Base-by-base conservation (phyloP, 2,329 filamentous ascomycete species). In the Metarhizium album region DNA sequence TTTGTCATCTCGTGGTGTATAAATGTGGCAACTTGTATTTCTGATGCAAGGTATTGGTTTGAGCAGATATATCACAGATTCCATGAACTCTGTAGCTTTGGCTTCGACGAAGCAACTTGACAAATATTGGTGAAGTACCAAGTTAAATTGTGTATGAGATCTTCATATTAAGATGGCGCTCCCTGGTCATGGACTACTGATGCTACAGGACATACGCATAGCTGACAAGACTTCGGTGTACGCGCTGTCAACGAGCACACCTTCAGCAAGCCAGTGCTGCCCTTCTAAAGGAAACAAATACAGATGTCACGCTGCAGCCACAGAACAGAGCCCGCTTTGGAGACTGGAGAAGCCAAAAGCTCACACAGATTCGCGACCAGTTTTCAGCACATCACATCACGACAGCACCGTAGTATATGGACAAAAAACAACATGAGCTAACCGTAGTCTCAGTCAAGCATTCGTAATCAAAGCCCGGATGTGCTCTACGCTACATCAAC, bases 401-500 rank as follows among this genome's bases (percentile, higher is more conserved):
- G 18, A 20, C 3, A 29, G 27, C 47, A 49, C 23, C 7, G 45
- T 23, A 14, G 8, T 2, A 40, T 40, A 2, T 18, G 29, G 13
- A 37, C 18, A 29, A 2, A n/a, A 48, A 43, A 7, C 4, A 4
- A 40, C 3, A n/a, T n/a, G 33, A 7, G 22, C 49, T 23, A 46
- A 53, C 23, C 27, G 27, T 47, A 9, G 57, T 50, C 63, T 61
- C 60, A 43, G 65, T 60, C 65, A 65, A 64, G 62, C 62, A 62
- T 67, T 66, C 65, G 67, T 68, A 62, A 62, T 64, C 63, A 64
- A 63, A 68, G 66, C 55, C 64, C 62, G 57, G 64, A 66, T 67
- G 64, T 64, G 64, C 63, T 68, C 59, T 67, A 64, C 67, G 67
- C 66, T 69, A 70, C 67, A 70, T 64, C 67, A 71, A 71, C 67